Conservation (phyloP, 1,284 basidiomycete species). For the Lentinula novae-zelandiae region DNA sequence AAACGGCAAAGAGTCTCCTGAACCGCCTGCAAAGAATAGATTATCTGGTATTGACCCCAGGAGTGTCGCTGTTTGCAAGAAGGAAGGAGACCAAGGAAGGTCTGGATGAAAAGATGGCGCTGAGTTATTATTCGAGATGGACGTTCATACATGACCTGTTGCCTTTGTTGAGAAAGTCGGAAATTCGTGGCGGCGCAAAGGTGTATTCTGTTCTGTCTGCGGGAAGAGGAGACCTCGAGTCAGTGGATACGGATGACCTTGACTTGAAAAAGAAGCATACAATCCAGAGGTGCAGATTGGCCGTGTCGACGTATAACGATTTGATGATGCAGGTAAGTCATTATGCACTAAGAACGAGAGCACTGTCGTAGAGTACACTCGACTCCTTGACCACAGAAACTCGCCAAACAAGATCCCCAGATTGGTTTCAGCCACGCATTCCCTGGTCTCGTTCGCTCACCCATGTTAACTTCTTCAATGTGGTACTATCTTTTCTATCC, state of each 20-base stretch:
- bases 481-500: constrained; percentile 4
- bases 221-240: background rate
- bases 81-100: constrained; percentile 42
- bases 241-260: background rate
- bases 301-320: constrained; percentile 2
- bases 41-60: constrained; percentile 38
- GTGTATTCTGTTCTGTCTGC: constrained; percentile 13
- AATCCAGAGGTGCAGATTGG: background rate
- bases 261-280: constrained; percentile 7
- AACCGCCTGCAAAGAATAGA: constrained; percentile 29
- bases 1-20: constrained; percentile 21
- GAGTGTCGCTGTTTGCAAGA: constrained; percentile 31
- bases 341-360: background rate
- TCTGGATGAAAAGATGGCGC: constrained; percentile 43
- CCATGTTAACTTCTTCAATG: constrained; percentile 12
- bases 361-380: too few relatives aligned
- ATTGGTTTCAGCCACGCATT: constrained; percentile 37
- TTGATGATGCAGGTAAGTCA: background rate
- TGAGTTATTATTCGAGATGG: constrained; percentile 37
- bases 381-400: constrained; percentile 27
- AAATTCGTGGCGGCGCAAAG: constrained; percentile 16
- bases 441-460: constrained; percentile 36
- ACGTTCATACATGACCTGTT: constrained; percentile 25
- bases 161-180: constrained; percentile 24
- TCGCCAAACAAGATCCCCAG: constrained; percentile 31